These are phyloP conservation scores for Psilocybe cubensis DNA, from an alignment of 768 basidiomycete genomes.

Conservation along the genomic window DNA sequence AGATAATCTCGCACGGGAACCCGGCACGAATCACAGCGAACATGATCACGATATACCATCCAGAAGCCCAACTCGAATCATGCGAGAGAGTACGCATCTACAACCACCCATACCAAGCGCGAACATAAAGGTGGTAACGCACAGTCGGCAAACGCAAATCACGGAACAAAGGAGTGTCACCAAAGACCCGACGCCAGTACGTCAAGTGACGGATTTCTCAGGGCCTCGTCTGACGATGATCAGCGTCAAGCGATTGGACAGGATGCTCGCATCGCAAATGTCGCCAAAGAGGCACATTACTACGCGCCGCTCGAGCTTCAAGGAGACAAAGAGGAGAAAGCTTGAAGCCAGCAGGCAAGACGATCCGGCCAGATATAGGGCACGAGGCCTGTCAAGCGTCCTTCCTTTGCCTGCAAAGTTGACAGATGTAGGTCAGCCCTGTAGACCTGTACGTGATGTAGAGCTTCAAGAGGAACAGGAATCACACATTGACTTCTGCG, in stretches of 20 bases:
- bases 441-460: slow-evolving; percentile 4
- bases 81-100: not conserved
- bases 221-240: slow-evolving; percentile 6
- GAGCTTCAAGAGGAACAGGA: not conserved
- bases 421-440: slow-evolving; percentile 8
- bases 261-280: slow-evolving; percentile 1
- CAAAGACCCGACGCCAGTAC: slow-evolving; percentile 2
- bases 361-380: not conserved
- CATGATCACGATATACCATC: not conserved
- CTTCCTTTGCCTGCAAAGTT: slow-evolving; percentile 4
- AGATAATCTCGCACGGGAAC: not conserved
- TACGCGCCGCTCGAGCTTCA: slow-evolving; percentile 3
- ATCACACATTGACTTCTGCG: not conserved
- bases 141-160: not conserved
- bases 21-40: not conserved
- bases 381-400: slow-evolving; percentile 15
- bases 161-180: not conserved
- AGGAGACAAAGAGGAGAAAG: slow-evolving; percentile 3
- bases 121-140: not conserved
- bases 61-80: not conserved
- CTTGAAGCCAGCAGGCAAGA: not conserved
- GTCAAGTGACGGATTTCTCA: not conserved
- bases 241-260: not conserved
- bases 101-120: not conserved
- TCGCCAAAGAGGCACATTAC: not conserved